phyloP scores from a whole-genome alignment of 768 basidiomycete genomes.

The Mrakia frigida region DNA sequence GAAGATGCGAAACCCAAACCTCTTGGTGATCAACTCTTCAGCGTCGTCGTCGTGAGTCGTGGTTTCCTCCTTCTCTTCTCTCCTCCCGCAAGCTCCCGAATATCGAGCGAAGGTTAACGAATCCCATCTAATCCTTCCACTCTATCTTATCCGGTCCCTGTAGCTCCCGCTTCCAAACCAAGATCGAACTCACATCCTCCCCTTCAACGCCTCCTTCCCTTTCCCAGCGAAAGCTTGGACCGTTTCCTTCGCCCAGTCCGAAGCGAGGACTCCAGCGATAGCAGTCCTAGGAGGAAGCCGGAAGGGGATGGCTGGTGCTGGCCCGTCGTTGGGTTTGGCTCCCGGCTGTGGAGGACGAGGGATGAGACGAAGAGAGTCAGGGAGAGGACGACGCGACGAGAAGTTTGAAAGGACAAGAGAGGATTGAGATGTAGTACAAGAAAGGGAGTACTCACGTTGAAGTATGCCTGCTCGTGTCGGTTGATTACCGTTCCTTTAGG shows the following conservation, averaged over 20 bases:
- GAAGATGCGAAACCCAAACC: no score
- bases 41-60: no score
- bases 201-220: neutral
- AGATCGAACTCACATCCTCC: neutral
- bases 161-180: no score
- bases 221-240: constrained; percentile 3
- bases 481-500: constrained; percentile 37
- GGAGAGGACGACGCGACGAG: neutral
- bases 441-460: constrained; percentile 11
- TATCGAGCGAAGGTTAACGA: no score
- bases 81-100: no score
- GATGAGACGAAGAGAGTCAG: no score
- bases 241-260: constrained; percentile 33
- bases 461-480: constrained; percentile 33
- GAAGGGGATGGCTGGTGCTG: constrained; percentile 17
- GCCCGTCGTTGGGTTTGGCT: constrained; percentile 10
- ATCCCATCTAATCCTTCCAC: no score
- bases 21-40: no score
- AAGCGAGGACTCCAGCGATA: constrained; percentile 39
- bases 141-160: no score
- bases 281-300: constrained; percentile 39
- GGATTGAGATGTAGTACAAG: neutral
- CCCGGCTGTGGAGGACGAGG: neutral
- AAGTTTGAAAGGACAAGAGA: no score
- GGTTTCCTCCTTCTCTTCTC: no score